These are phyloP conservation scores for Drechmeria coniospora DNA, from an alignment of 2,329 filamentous ascomycete genomes.

Conservation along the genomic window DNA sequence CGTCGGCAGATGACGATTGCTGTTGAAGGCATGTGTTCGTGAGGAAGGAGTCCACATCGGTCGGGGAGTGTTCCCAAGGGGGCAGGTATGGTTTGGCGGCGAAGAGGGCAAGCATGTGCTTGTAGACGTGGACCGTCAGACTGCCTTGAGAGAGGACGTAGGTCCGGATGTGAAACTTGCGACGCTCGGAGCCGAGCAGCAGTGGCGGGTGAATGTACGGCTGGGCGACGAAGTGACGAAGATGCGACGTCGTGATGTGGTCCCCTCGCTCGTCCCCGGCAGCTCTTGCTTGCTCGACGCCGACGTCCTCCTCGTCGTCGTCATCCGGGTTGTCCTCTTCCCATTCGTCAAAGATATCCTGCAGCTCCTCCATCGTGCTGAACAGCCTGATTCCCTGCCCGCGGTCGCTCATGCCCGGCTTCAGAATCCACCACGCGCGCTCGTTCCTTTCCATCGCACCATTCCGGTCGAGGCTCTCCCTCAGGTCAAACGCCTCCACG, in stretches of 20 bases:
- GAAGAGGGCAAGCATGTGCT: slow-evolving; percentile 84
- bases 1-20: slow-evolving; percentile 8
- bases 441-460: slow-evolving; percentile 16
- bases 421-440: slow-evolving; percentile 92
- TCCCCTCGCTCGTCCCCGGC: slow-evolving; percentile 21
- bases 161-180: slow-evolving; percentile 89
- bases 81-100: slow-evolving; percentile 57
- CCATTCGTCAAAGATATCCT: slow-evolving; percentile 81
- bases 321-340: slow-evolving; percentile 53
- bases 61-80: slow-evolving; percentile 37
- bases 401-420: slow-evolving; percentile 93
- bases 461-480: slow-evolving; percentile 62
- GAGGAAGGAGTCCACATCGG: slow-evolving; percentile 56
- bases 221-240: slow-evolving; percentile 91
- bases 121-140: slow-evolving; percentile 73
- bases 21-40: slow-evolving; percentile 92
- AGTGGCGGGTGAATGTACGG: slow-evolving; percentile 87
- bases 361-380: slow-evolving; percentile 69
- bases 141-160: slow-evolving; percentile 75
- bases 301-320: slow-evolving; percentile 45
- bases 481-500: slow-evolving; percentile 75
- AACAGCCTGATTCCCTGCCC: slow-evolving; percentile 89
- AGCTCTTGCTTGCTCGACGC: slow-evolving; percentile 15
- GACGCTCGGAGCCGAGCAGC: slow-evolving; percentile 42
- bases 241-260: slow-evolving; percentile 68